Percentiles rank a stretch among this genome's conserved stretches.
These are phyloP conservation scores for Furcasterigmium furcatum DNA, from an alignment of 2,329 filamentous ascomycete genomes.

Conservation along the genomic window DNA sequence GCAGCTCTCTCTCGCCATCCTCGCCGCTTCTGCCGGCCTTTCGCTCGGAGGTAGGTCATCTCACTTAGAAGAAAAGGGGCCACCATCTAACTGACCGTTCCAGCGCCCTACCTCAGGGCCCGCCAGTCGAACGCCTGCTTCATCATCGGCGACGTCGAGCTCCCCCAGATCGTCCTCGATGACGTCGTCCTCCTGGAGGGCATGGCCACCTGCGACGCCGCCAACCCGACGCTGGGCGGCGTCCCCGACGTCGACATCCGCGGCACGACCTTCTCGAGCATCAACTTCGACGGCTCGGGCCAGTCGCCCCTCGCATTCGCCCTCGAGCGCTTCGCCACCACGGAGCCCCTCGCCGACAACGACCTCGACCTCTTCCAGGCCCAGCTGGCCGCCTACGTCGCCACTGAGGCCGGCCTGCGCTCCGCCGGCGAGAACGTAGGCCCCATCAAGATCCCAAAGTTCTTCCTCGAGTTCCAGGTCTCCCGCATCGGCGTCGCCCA, in stretches of 20 bases:
- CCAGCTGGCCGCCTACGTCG: slow-evolving; percentile 52
- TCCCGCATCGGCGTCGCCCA: slow-evolving; percentile 57
- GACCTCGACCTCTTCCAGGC: slow-evolving; percentile 51
- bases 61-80: not conserved
- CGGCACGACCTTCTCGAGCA: slow-evolving; percentile 43
- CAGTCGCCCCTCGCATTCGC: slow-evolving; percentile 51
- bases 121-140: slow-evolving; percentile 44
- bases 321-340: slow-evolving; percentile 49
- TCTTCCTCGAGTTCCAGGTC: slow-evolving; percentile 59
- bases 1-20: slow-evolving; percentile 10
- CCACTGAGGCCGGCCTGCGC: slow-evolving; percentile 57
- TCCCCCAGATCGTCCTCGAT: slow-evolving; percentile 47
- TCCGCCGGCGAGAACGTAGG: slow-evolving; percentile 48
- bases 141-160: slow-evolving; percentile 43
- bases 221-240: slow-evolving; percentile 42
- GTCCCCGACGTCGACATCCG: slow-evolving; percentile 56
- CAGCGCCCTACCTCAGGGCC: slow-evolving; percentile 11
- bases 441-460: slow-evolving; percentile 58
- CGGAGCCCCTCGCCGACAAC: slow-evolving; percentile 40
- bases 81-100: not conserved
- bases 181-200: slow-evolving; percentile 35
- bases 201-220: slow-evolving; percentile 45
- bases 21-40: slow-evolving; percentile 9
- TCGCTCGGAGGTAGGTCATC: slow-evolving; percentile 8
- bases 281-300: slow-evolving; percentile 52